A percentile compares a stretch with the other conserved stretches of the same genome.
phyloP scores from a whole-genome alignment of 202 grass and related monocot species.

The Panicum hallii region DNA sequence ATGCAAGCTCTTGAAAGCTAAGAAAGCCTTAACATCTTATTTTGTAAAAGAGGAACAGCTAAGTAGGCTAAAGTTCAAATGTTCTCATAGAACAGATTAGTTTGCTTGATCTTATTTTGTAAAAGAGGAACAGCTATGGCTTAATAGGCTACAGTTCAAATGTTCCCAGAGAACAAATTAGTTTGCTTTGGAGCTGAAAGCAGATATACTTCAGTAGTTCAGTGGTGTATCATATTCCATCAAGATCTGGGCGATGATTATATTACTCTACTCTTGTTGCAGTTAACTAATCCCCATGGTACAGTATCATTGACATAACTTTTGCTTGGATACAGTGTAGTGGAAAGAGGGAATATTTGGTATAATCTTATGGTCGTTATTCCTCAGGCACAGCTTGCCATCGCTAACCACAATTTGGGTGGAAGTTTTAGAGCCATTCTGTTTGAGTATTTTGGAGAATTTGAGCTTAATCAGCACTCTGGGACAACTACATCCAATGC shows the following conservation, averaged over 20 bases:
- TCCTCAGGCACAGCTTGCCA: constrained; percentile 5
- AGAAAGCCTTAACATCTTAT: neutral
- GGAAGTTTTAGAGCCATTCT: constrained; percentile 10
- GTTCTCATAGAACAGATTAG: constrained; percentile 25
- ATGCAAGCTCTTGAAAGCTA: constrained; percentile 12
- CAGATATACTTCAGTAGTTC: constrained; percentile 7
- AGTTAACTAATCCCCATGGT: neutral
- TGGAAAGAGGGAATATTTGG: neutral
- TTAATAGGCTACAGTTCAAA: neutral
- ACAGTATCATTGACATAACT: neutral
- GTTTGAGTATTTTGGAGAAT: constrained; percentile 2
- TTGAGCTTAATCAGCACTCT: neutral
- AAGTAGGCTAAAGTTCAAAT: neutral
- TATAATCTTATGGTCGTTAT: neutral
- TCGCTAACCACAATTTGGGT: neutral
- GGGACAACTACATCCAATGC: neutral
- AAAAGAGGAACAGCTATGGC: neutral
- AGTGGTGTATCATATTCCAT: constrained; percentile 19
- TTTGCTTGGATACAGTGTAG: constrained; percentile 5
- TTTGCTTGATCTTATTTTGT: constrained; percentile 18
- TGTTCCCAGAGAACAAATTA: constrained; percentile 31
- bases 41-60: neutral
- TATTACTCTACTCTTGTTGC: neutral
- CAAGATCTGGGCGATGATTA: neutral
- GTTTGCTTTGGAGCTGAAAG: constrained; percentile 2